Conservation (phyloP, 768 basidiomycete species). For the Agrocybe pediades region DNA sequence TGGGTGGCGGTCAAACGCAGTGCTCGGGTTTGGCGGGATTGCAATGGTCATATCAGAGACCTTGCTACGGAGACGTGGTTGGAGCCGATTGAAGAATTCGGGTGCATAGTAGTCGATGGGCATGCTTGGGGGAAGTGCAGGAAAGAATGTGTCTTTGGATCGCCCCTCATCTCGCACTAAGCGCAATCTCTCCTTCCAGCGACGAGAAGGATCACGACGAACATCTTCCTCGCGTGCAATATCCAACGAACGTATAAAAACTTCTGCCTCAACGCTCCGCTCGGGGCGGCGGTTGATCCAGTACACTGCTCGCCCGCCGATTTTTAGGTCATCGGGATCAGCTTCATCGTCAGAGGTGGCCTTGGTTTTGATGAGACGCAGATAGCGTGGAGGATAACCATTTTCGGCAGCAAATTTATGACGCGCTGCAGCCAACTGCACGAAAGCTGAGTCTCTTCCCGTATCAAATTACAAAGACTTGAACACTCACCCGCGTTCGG, state of each 20-base stretch:
- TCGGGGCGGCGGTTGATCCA: constrained; percentile 12
- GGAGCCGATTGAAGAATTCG: constrained; percentile 13
- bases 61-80: not conserved
- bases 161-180: constrained; percentile 1
- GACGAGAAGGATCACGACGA: too few species aligned
- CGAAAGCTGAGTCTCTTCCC: not conserved
- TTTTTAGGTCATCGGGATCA: not conserved
- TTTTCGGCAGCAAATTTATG: constrained; percentile 6
- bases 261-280: constrained; percentile 9
- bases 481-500: constrained; percentile 5
- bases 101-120: constrained; percentile 19
- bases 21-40: not conserved
- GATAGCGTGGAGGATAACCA: constrained; percentile 7
- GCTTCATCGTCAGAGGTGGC: constrained; percentile 16
- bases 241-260: constrained; percentile 8
- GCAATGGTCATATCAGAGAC: not conserved
- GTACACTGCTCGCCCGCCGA: not conserved
- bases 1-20: not conserved
- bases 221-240: not conserved
- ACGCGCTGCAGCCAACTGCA: constrained; percentile 8
- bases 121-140: constrained; percentile 4
- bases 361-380: constrained; percentile 5
- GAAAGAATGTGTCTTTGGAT: constrained; percentile 3
- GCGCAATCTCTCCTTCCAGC: constrained; percentile 4
- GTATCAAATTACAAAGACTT: not conserved